These are phyloP conservation scores for Fusarium torulosum DNA, from an alignment of 2,329 filamentous ascomycete species.

Conservation along the genomic window DNA sequence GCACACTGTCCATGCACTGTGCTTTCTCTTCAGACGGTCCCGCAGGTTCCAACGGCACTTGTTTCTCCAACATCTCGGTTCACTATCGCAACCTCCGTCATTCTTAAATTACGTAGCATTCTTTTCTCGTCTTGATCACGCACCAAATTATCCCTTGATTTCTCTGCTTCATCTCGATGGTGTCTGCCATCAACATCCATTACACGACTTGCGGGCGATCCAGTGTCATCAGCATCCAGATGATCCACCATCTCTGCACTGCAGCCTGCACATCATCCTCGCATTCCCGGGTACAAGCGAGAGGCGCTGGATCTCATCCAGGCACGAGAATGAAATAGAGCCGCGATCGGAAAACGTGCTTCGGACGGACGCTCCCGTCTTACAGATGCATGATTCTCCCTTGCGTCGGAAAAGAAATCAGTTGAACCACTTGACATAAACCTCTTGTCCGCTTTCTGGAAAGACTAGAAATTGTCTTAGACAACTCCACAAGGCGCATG, in stretches of 20 bases:
- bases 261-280: slow-evolving; percentile 34
- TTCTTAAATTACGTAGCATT: slow-evolving; percentile 40
- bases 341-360: slow-evolving; percentile 12
- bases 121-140: slow-evolving; percentile 26
- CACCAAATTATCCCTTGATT: slow-evolving; percentile 21
- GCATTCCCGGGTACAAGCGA: slow-evolving; percentile 31
- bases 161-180: background rate
- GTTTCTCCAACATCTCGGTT: slow-evolving; percentile 46
- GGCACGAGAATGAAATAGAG: slow-evolving; percentile 22
- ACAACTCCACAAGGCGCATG: slow-evolving; percentile 29
- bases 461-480: slow-evolving; percentile 29
- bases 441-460: slow-evolving; percentile 19
- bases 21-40: slow-evolving; percentile 31
- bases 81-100: slow-evolving; percentile 31
- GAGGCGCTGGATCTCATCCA: slow-evolving; percentile 12
- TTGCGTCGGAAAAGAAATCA: slow-evolving; percentile 14
- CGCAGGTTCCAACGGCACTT: slow-evolving; percentile 42
- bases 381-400: slow-evolving; percentile 26
- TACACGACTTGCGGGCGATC: background rate
- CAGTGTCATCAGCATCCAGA: background rate
- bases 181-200: background rate
- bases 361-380: slow-evolving; percentile 24
- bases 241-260: slow-evolving; percentile 23
- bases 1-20: slow-evolving; percentile 41
- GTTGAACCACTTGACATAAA: slow-evolving; percentile 19